Base-by-base conservation (phyloP, 2,329 filamentous ascomycete species). In the Fusarium penzigii region DNA sequence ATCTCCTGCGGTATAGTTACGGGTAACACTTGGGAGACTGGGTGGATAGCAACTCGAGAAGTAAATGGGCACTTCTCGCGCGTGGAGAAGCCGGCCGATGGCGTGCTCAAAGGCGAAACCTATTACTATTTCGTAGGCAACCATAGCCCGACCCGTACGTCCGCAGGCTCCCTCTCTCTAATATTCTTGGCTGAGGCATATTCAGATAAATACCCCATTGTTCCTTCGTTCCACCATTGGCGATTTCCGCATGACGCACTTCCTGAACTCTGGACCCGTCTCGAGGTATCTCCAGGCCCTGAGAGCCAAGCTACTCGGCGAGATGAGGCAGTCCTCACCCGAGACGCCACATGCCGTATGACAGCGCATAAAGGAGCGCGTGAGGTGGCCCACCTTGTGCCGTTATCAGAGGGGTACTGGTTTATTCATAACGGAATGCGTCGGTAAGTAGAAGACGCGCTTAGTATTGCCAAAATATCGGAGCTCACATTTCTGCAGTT, bases 171-270 rank as follows among this genome's bases (percentile, higher is more conserved):
- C 29, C 17, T 4, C n/a, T 8, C 16, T 8, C 41, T 17, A 29
- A 29, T 17, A 13, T 6, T 12, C 29, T 34, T 12, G 3, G n/a
- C 29, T 36, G 29, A 34, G 11, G 12, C n/a, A 34, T 12, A 6
- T 13, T 5, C 16, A 45, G 43, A 20, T 17, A 45, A 45, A 13
- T 45, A 45, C 25, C 43, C 43, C 34, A 17, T 45, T 10, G 16
- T 45, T 39, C 32, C 43, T 10, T 45, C 43, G n/a, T 45, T 45
- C 14, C 43, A 45, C 17, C 43, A 45, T 17, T 45, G 43, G 43
- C 43, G 34, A 4, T 45, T 45, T 17, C 43, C 43, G 14, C 43
- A 45, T 17, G 10, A 29, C 3, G 9, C n/a, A 3, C 43, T 45
- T 45, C 43, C 43, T 10, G n/a, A 45, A 9, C 43, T 45, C 32